Conservation (phyloP, 2,329 filamentous ascomycete genomes). For the Monilinia aucupariae region DNA sequence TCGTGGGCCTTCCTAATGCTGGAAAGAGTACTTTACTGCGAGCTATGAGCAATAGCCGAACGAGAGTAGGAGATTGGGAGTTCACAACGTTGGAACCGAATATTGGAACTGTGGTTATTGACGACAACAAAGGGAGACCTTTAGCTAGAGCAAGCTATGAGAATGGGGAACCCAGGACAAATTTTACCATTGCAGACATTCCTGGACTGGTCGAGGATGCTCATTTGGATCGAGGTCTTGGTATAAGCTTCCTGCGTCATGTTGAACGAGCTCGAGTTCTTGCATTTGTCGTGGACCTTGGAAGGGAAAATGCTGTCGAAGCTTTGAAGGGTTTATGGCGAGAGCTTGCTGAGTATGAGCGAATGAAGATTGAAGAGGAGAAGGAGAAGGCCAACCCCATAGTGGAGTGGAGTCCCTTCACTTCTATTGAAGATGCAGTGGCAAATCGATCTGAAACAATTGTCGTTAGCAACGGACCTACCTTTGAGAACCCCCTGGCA, state of each 20-base stretch:
- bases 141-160: constrained; percentile 39
- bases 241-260: constrained; percentile 86
- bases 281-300: constrained; percentile 87
- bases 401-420: constrained; percentile 51
- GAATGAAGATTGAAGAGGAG: constrained; percentile 62
- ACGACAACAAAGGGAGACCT: constrained; percentile 76
- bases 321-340: constrained; percentile 81
- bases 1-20: constrained; percentile 92
- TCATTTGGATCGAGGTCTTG: constrained; percentile 84
- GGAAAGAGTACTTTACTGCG: constrained; percentile 91
- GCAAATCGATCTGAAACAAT: constrained; percentile 32
- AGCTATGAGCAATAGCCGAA: constrained; percentile 79
- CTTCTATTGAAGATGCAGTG: constrained; percentile 40
- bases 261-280: constrained; percentile 90
- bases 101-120: constrained; percentile 90
- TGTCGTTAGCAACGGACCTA: constrained; percentile 25
- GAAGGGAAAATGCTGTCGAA: constrained; percentile 68
- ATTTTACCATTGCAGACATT: constrained; percentile 93
- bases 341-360: constrained; percentile 81
- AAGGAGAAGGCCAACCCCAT: constrained; percentile 60
- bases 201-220: constrained; percentile 89
- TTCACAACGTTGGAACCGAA: constrained; percentile 95
- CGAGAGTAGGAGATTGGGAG: constrained; percentile 88
- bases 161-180: constrained; percentile 57
- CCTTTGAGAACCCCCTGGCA: constrained; percentile 27